Conservation (phyloP, 345 rosid species). For the Populus ilicifolia region DNA sequence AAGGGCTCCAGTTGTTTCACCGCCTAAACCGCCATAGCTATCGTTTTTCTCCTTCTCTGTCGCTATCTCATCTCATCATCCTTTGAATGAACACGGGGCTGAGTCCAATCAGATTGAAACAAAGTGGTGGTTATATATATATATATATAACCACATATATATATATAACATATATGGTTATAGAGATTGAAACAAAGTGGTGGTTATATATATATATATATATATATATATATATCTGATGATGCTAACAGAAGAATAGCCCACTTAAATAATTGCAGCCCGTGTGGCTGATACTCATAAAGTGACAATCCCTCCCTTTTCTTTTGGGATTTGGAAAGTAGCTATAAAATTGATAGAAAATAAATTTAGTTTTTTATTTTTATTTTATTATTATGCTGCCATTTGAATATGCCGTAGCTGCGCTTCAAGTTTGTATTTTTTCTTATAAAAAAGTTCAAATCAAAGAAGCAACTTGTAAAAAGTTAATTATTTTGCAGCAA, state of each 20-base stretch:
- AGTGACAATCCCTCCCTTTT: not conserved
- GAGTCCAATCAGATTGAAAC: too few species aligned
- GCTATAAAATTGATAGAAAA: not conserved
- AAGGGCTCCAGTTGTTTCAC: too few species aligned
- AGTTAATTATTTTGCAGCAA: not conserved
- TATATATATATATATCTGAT: not conserved
- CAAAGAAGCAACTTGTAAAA: not conserved
- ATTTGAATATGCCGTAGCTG: not conserved
- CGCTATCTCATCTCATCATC: too few species aligned
- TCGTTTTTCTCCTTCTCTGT: too few species aligned
- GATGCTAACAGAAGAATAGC: conserved; percentile 1
- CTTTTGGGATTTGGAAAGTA: not conserved
- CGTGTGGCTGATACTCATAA: not conserved
- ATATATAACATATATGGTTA: too few species aligned
- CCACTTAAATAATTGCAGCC: conserved; percentile 4
- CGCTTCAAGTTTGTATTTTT: not conserved
- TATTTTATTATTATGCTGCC: not conserved
- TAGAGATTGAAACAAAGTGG: not conserved
- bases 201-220: too few species aligned
- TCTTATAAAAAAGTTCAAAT: not conserved
- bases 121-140: too few species aligned
- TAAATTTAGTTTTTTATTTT: not conserved
- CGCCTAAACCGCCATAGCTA: too few species aligned
- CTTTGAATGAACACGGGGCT: too few species aligned
- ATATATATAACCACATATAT: too few species aligned